Evolutionary conservation across 2,329 filamentous ascomycete genomes (phyloP).

Genomic region (Aureobasidium sp.): DNA sequence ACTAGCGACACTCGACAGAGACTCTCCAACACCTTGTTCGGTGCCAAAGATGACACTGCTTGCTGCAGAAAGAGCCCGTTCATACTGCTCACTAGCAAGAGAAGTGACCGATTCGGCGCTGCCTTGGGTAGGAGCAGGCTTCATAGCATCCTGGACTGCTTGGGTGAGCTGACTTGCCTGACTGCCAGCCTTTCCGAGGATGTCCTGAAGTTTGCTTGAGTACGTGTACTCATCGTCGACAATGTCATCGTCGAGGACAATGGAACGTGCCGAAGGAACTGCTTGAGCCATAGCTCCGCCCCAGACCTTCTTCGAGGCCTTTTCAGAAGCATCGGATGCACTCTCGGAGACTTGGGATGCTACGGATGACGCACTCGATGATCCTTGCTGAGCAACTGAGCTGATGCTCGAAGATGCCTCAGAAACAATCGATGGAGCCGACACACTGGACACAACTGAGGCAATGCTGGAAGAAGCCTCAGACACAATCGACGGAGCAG

Average conservation of each 20-base stretch:
- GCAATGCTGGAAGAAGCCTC: constrained; percentile 18
- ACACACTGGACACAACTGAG: constrained; percentile 20
- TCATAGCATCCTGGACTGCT: constrained; percentile 47
- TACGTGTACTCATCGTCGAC: constrained; percentile 37
- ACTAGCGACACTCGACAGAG: constrained; percentile 41
- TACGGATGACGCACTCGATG: constrained; percentile 20
- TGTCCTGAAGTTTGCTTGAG: constrained; percentile 42
- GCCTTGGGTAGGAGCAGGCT: constrained; percentile 36
- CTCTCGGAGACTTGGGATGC: constrained; percentile 24
- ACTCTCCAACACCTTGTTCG: constrained; percentile 31
- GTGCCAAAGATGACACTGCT: constrained; percentile 48
- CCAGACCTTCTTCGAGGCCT: constrained; percentile 38
- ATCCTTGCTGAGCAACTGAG: constrained; percentile 13
- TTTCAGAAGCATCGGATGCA: constrained; percentile 18
- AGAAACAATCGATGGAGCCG: constrained; percentile 11
- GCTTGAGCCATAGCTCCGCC: constrained; percentile 46
- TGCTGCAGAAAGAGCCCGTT: constrained; percentile 47
- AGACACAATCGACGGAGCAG: constrained; percentile 10
- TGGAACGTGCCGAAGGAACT: constrained; percentile 37
- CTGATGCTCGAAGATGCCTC: constrained; percentile 14
- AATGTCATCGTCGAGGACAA: constrained; percentile 40
- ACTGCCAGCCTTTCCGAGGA: constrained; percentile 44
- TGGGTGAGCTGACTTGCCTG: constrained; percentile 45
- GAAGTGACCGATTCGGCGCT: constrained; percentile 43
- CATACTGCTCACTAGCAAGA: constrained; percentile 48